Conservation (phyloP, 345 rosid species). For the Aegle marmelos region DNA sequence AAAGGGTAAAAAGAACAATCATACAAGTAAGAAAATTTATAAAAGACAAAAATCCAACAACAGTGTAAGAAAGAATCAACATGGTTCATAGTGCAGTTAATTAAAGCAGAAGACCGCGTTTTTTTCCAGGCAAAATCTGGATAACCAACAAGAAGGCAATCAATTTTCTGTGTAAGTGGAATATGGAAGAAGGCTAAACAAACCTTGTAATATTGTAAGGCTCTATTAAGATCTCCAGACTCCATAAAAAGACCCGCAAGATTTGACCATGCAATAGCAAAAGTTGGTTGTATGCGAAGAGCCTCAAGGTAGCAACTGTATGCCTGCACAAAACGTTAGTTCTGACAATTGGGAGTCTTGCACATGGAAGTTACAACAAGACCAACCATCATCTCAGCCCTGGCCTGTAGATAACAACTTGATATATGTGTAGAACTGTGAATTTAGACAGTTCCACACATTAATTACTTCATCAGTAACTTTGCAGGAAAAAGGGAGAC, state of each 20-base stretch:
- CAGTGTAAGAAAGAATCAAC: neutral
- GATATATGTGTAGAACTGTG: slow-evolving; percentile 69
- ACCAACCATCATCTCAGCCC: slow-evolving; percentile 79
- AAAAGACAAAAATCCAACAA: neutral
- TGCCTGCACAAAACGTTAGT: slow-evolving; percentile 92
- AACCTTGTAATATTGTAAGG: slow-evolving; percentile 96
- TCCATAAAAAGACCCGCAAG: slow-evolving; percentile 99
- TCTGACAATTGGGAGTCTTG: slow-evolving; percentile 68
- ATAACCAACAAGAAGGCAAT: neutral
- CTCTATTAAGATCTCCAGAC: slow-evolving; percentile 89
- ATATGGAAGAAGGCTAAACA: slow-evolving; percentile 15
- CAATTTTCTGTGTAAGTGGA: neutral
- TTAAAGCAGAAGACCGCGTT: neutral
- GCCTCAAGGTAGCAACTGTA: slow-evolving; percentile 96
- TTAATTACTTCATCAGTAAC: slow-evolving; percentile 64
- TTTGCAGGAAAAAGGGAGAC: slow-evolving; percentile 40
- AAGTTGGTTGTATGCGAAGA: slow-evolving; percentile 88
- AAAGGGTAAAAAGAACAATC: neutral
- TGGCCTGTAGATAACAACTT: slow-evolving; percentile 63
- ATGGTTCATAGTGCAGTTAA: neutral
- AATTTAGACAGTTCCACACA: slow-evolving; percentile 61
- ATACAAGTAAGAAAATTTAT: neutral
- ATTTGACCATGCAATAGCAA: slow-evolving; percentile 99
- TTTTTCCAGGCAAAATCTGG: neutral
- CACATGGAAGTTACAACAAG: slow-evolving; percentile 73